Evolutionary conservation across 73 alveolate genomes (phyloP).

Genomic region (Loxodes magnus): DNA sequence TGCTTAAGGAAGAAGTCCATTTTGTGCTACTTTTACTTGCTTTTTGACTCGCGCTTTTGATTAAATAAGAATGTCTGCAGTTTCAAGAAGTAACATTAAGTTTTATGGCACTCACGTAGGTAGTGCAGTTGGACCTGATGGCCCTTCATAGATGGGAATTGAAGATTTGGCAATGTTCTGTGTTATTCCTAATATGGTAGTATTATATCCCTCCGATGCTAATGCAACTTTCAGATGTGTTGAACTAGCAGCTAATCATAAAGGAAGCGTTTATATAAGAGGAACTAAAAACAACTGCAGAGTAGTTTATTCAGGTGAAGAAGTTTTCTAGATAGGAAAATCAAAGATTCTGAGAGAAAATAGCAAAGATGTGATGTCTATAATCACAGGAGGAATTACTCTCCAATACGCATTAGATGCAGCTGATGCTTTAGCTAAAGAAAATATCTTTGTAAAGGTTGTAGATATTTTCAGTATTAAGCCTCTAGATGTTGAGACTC

Average conservation of each 20-base stretch:
- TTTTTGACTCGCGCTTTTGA: conserved; percentile 66
- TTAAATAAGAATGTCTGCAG: conserved; percentile 66
- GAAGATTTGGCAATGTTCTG: conserved; percentile 64
- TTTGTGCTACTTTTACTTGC: conserved; percentile 59
- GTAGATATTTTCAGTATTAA: conserved; percentile 53
- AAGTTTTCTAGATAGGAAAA: conserved; percentile 50
- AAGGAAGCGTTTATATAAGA: conserved; percentile 46
- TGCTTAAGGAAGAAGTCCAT: conserved; percentile 53
- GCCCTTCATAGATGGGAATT: conserved; percentile 65
- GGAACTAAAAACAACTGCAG: conserved; percentile 46
- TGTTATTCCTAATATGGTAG: conserved; percentile 45
- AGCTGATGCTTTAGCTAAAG: conserved; percentile 30
- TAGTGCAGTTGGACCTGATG: conserved; percentile 67
- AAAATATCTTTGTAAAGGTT: conserved; percentile 41
- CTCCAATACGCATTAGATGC: conserved; percentile 44
- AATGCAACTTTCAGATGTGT: conserved; percentile 53
- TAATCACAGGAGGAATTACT: conserved; percentile 62
- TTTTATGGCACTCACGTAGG: conserved; percentile 71
- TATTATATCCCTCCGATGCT: conserved; percentile 63
- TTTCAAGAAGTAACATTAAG: conserved; percentile 40
- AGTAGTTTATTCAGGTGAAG: conserved; percentile 33
- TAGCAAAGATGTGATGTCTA: conserved; percentile 26
- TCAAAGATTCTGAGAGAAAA: conserved; percentile 22
- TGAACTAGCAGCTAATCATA: conserved; percentile 55
- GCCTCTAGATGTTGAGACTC: conserved; percentile 45